A percentile compares a stretch with the other conserved stretches of the same genome.
Conservation (phyloP, 2,329 filamentous ascomycete species). For the Epichloe festucae region DNA sequence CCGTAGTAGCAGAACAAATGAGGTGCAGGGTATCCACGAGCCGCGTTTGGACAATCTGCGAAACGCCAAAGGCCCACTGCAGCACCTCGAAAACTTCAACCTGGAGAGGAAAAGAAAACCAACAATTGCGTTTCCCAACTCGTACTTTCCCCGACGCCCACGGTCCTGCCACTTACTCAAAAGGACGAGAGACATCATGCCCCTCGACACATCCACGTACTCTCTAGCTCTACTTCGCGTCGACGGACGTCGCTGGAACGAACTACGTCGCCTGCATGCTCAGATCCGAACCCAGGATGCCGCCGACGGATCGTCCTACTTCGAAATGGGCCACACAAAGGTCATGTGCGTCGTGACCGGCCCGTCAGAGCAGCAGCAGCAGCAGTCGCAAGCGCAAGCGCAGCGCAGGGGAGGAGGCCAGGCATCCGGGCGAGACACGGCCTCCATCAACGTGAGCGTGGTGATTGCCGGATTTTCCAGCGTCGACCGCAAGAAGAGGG, state of each 20-base stretch:
- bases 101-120: too few relatives aligned
- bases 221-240: slow-evolving; percentile 71
- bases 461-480: slow-evolving; percentile 79
- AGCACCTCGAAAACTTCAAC: too few relatives aligned
- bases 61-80: too few relatives aligned
- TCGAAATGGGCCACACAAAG: slow-evolving; percentile 96
- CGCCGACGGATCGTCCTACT: slow-evolving; percentile 83
- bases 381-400: slow-evolving; percentile 36
- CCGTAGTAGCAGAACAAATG: too few relatives aligned
- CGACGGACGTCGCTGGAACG: slow-evolving; percentile 89
- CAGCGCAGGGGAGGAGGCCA: slow-evolving; percentile 24
- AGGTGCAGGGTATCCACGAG: too few relatives aligned
- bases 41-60: too few relatives aligned
- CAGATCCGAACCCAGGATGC: slow-evolving; percentile 87
- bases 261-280: slow-evolving; percentile 75
- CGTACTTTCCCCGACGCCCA: too few relatives aligned
- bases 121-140: too few relatives aligned
- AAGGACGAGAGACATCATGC: slow-evolving; percentile 42
- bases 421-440: slow-evolving; percentile 31
- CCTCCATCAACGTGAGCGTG: slow-evolving; percentile 65
- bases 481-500: slow-evolving; percentile 68
- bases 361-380: slow-evolving; percentile 57
- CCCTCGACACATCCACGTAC: slow-evolving; percentile 89
- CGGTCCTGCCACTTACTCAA: background rate
- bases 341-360: slow-evolving; percentile 87